Evolutionary conservation across 2,329 filamentous ascomycete species (phyloP), one percentile per base, ranked within the genome.

Genomic region (Chaetomiaceae sp.): DNA sequence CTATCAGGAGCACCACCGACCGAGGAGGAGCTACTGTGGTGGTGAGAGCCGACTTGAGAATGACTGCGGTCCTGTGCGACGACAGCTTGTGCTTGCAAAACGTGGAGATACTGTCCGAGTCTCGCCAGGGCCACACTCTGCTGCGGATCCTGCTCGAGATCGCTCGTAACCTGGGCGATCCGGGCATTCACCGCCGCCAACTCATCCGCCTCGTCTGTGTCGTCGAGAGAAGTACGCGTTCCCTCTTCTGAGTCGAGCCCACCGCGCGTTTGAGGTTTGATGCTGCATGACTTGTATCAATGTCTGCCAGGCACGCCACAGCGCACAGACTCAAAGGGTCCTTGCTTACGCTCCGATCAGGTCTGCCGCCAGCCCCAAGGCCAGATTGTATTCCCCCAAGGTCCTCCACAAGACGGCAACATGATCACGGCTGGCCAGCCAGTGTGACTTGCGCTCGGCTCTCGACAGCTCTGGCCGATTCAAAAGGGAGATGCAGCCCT

Each of bases 51-150:
- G 14, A 47, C 41, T 33, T 13, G 30, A n/a, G 30, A n/a, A 7
- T 5, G 30, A 7, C 4, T 12, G 10, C 10, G 14, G 14, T 5
- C 8, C 14, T 13, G 10, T 33, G 9, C 30, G 12, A 12, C 57
- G 39, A 65, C 57, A 33, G 68, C 68, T 69, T 88, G 87, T 57
- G 83, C 79, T 6, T 85, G 85, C 5, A 90, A 77, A 0, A 84
- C 80, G 62, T 87, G 85, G 54, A 85, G 76, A 55, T 86, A 83
- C 19, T 79, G 84, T 51, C 84, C 83, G n/a, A 83, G 79, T 3
- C 77, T 81, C 2, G 82, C 81, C 54, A 87, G 81, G 48, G 85
- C 82, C n/a, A 83, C 78, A 66, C 81, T 82, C 55, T 78, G 78
- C 61, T 82, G 83, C 64, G 88, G 63, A 30, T 69, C 66, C n/a